Evolutionary conservation across 495 filamentous ascomycete species (phyloP), one percentile per base, ranked within the genome.

Genomic region (Geoglossum glabrum): DNA sequence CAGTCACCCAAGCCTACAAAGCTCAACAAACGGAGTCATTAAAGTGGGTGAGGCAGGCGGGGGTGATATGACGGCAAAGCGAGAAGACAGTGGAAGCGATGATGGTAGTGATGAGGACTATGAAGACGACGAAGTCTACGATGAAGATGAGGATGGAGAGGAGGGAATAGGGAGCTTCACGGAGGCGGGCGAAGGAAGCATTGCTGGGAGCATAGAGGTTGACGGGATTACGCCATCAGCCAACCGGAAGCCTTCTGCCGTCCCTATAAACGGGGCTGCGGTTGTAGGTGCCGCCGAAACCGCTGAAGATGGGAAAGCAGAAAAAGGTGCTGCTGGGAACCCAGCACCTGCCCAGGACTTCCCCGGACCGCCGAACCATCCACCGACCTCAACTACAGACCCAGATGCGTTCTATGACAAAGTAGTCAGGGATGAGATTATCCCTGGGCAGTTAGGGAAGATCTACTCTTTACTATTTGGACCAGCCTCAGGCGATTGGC

Each of bases 381-480:
- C 76, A 2, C 83, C 89, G 0, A 95, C 93, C 0, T 82, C 88
- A 43, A 96, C 89, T 65, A 78, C 76, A 1, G 92, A 97, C 61
- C 67, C 70, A 31, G 77, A 76, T 30, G 74, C 75, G 3, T 92
- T 95, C 67, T 95, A 88, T 65, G 85, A 94, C 57, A 90, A 84
- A 65, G 67, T 83, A 11, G 71, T 95, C 50, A 87, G 82, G 40
- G 93, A 99, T 66, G 92, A 95, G 45, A 68, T 83, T 19, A 80
- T 99, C 45, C 75, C 84, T 9, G 92, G 89, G 1, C 93, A 93
- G 3, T 77, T 99, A 1, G 92, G 92, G 49, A 94, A 93, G 65
- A 79, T 96, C 40, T 97, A 95, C 68, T 85, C 78, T 21, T 69
- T 95, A 61, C 74, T 92, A 30, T 97, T 95, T 62, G 92, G 92